Conservation (phyloP, 2,329 filamentous ascomycete species). For the Capronia coronata region DNA sequence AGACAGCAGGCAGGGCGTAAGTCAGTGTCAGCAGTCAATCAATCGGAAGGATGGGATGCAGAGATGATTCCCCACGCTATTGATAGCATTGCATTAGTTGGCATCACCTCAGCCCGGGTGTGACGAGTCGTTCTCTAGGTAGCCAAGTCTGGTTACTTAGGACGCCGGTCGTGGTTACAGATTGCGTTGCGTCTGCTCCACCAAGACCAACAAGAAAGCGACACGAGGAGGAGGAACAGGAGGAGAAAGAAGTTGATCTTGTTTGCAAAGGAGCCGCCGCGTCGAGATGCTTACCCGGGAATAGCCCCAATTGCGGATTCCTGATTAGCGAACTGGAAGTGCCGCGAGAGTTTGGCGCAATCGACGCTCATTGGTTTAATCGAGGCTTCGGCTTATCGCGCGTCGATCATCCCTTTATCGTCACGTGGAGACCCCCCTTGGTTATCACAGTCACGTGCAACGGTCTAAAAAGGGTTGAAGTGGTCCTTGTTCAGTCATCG, state of each 20-base stretch:
- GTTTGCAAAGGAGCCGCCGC: constrained; percentile 1
- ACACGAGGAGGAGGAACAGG: neutral
- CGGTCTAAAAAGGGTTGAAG: neutral
- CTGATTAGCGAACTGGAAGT: constrained; percentile 11
- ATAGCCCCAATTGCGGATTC: constrained; percentile 6
- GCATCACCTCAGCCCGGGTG: constrained; percentile 8
- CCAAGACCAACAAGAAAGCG: constrained; percentile 1
- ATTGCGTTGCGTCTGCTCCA: constrained; percentile 5
- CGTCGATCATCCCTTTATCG: neutral
- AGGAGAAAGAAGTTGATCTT: neutral
- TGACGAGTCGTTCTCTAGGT: constrained; percentile 1
- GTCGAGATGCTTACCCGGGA: constrained; percentile 12
- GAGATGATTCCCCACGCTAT: constrained; percentile 19
- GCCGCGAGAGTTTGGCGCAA: constrained; percentile 9
- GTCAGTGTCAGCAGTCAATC: neutral
- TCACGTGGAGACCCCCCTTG: neutral
- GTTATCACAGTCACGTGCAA: neutral
- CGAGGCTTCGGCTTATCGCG: neutral
- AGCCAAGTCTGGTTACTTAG: neutral
- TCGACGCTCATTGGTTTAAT: constrained; percentile 1
- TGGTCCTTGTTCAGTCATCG: too few relatives aligned
- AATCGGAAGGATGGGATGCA: constrained; percentile 9
- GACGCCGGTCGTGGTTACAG: neutral
- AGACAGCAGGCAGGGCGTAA: constrained; percentile 1
- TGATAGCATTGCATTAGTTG: constrained; percentile 1